Conservation (phyloP, 345 rosid genomes). For the Salix koriyanagi region DNA sequence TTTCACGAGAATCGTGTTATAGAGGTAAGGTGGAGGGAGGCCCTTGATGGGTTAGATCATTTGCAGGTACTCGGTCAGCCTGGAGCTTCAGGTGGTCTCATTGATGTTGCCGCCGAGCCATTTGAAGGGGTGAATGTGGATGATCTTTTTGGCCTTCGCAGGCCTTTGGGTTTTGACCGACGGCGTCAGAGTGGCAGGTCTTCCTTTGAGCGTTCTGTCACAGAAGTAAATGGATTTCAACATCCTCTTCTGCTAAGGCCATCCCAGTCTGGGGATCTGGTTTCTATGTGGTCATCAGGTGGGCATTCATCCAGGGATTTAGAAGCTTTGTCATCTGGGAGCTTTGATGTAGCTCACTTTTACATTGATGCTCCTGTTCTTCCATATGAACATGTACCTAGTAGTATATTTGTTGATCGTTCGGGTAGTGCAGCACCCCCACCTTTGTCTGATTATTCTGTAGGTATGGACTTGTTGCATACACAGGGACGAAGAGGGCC, state of each 20-base stretch:
- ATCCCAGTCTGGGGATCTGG: slow-evolving; percentile 60
- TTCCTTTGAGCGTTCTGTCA: slow-evolving; percentile 63
- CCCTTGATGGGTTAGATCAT: slow-evolving; percentile 90
- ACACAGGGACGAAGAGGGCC: slow-evolving; percentile 69
- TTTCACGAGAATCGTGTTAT: slow-evolving; percentile 83
- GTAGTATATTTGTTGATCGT: slow-evolving; percentile 67
- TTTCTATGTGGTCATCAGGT: slow-evolving; percentile 59
- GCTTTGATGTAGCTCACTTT: slow-evolving; percentile 73
- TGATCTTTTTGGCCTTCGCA: slow-evolving; percentile 83
- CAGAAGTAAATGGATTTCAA: slow-evolving; percentile 79
- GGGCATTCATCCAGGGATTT: slow-evolving; percentile 69
- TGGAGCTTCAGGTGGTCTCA: slow-evolving; percentile 60
- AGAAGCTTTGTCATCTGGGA: slow-evolving; percentile 63
- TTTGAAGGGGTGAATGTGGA: slow-evolving; percentile 95
- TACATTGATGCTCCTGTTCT: slow-evolving; percentile 90
- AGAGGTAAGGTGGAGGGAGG: slow-evolving; percentile 96
- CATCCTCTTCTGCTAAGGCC: slow-evolving; percentile 91
- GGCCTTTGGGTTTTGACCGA: slow-evolving; percentile 85
- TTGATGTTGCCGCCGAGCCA: slow-evolving; percentile 90
- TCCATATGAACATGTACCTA: slow-evolving; percentile 65
- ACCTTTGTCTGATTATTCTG: slow-evolving; percentile 75
- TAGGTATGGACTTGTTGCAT: slow-evolving; percentile 67
- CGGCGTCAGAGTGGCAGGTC: slow-evolving; percentile 74
- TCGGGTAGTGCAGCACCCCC: slow-evolving; percentile 61
- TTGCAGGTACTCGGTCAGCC: slow-evolving; percentile 88